phyloP scores from a whole-genome alignment of 371 early-diverging fungal species.

The Funneliformis caledonium region DNA sequence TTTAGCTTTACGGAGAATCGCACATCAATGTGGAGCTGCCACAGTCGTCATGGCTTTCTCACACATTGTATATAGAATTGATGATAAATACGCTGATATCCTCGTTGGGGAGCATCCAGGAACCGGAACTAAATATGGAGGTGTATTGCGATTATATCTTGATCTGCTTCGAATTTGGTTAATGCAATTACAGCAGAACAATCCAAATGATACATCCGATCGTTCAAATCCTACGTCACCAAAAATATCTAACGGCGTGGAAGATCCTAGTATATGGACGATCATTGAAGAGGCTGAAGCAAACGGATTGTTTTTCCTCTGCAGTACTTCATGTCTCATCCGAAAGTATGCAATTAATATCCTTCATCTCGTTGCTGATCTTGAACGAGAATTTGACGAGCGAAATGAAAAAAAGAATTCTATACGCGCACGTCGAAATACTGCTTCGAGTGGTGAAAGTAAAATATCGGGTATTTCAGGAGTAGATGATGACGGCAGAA shows the following conservation, averaged over 20 bases:
- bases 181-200: slow-evolving; percentile 46
- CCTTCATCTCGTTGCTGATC: slow-evolving; percentile 59
- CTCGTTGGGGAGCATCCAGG: slow-evolving; percentile 45
- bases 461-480: background rate
- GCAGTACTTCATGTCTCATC: slow-evolving; percentile 60
- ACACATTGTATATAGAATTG: slow-evolving; percentile 61
- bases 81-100: slow-evolving; percentile 64
- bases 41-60: slow-evolving; percentile 63
- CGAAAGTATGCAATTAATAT: slow-evolving; percentile 66
- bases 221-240: background rate
- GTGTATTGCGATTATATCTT: slow-evolving; percentile 50
- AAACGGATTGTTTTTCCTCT: slow-evolving; percentile 75
- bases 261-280: slow-evolving; percentile 54
- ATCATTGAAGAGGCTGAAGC: slow-evolving; percentile 77
- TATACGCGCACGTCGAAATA: slow-evolving; percentile 16
- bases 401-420: slow-evolving; percentile 9
- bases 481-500: background rate
- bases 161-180: slow-evolving; percentile 57
- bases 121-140: slow-evolving; percentile 26
- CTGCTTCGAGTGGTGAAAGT: slow-evolving; percentile 3
- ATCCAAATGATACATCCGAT: background rate
- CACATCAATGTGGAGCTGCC: slow-evolving; percentile 66
- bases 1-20: slow-evolving; percentile 70
- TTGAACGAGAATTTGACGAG: slow-evolving; percentile 53
- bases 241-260: slow-evolving; percentile 43